phyloP scores from a whole-genome alignment of 768 basidiomycete genomes.

The Suillus spraguei region DNA sequence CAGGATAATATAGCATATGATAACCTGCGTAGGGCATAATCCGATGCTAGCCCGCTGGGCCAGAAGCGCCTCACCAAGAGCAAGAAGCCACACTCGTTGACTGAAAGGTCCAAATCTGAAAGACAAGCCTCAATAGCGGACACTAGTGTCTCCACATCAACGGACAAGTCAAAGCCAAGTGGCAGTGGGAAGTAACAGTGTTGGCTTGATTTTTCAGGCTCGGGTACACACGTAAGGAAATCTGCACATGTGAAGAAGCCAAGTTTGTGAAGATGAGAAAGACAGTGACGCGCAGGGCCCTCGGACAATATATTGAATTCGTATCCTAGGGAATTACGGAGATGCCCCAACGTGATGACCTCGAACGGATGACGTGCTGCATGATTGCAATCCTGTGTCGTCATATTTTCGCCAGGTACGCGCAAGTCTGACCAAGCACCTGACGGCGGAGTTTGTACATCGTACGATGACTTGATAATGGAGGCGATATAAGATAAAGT shows the following conservation, averaged over 20 bases:
- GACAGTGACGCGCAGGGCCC: slow-evolving; percentile 49
- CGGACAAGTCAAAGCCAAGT: slow-evolving; percentile 68
- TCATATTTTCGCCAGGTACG: slow-evolving; percentile 33
- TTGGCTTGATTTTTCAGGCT: slow-evolving; percentile 38
- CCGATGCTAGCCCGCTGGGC: slow-evolving; percentile 73
- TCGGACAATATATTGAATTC: slow-evolving; percentile 62
- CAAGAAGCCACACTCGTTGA: slow-evolving; percentile 75
- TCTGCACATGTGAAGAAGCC: slow-evolving; percentile 62
- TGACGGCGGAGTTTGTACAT: slow-evolving; percentile 10
- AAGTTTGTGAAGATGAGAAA: slow-evolving; percentile 61
- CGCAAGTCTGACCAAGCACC: slow-evolving; percentile 46
- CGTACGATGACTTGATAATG: slow-evolving; percentile 46
- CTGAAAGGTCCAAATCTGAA: slow-evolving; percentile 66
- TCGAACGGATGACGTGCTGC: slow-evolving; percentile 52
- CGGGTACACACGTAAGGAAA: slow-evolving; percentile 9
- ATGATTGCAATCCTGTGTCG: slow-evolving; percentile 28
- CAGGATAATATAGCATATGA: slow-evolving; percentile 61
- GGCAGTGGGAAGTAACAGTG: slow-evolving; percentile 69
- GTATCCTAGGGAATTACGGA: slow-evolving; percentile 59
- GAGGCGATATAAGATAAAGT: slow-evolving; percentile 64
- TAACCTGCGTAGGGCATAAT: slow-evolving; percentile 67
- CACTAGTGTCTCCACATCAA: slow-evolving; percentile 72
- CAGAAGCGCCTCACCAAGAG: slow-evolving; percentile 70
- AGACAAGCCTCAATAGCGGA: slow-evolving; percentile 73
- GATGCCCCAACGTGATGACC: slow-evolving; percentile 55